phyloP scores from a whole-genome alignment of 352 stramenopile genomes.

The Pythium chondricola region DNA sequence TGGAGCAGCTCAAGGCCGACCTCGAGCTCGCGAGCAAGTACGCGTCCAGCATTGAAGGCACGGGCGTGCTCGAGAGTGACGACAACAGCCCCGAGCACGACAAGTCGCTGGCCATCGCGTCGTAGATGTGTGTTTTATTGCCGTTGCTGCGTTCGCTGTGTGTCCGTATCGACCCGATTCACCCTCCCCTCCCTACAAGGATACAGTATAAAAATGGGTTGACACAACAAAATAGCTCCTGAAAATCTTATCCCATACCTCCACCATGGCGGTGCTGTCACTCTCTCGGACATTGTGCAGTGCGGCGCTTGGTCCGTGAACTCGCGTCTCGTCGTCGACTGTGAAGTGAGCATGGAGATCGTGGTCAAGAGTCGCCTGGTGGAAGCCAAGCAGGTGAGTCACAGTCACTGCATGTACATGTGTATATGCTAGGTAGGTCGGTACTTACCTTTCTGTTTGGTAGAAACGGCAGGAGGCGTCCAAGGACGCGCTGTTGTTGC shows the following conservation, averaged over 20 bases:
- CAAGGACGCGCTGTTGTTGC: slow-evolving; percentile 64
- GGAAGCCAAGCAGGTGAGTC: slow-evolving; percentile 79
- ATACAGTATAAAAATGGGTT: background rate
- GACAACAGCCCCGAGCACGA: slow-evolving; percentile 35
- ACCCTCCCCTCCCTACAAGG: background rate
- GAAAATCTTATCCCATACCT: background rate
- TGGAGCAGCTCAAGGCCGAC: slow-evolving; percentile 87
- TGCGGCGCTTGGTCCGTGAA: too few species aligned
- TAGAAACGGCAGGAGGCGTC: slow-evolving; percentile 73
- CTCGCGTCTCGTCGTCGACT: background rate
- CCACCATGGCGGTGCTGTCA: background rate
- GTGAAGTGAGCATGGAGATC: slow-evolving; percentile 16
- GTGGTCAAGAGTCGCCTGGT: slow-evolving; percentile 60
- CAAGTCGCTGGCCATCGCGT: slow-evolving; percentile 46
- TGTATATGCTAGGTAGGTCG: too few species aligned
- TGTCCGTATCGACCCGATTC: background rate
- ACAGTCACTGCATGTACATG: too few species aligned
- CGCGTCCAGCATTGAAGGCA: slow-evolving; percentile 67
- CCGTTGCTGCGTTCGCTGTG: background rate
- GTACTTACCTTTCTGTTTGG: too few species aligned
- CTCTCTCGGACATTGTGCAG: too few species aligned
- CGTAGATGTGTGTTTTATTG: slow-evolving; percentile 17
- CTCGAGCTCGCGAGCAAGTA: slow-evolving; percentile 85
- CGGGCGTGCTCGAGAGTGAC: slow-evolving; percentile 28
- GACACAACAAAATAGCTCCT: background rate